These are phyloP conservation scores for Helotiales sp. DNA, from an alignment of 2,329 filamentous ascomycete genomes.

Conservation along the genomic window DNA sequence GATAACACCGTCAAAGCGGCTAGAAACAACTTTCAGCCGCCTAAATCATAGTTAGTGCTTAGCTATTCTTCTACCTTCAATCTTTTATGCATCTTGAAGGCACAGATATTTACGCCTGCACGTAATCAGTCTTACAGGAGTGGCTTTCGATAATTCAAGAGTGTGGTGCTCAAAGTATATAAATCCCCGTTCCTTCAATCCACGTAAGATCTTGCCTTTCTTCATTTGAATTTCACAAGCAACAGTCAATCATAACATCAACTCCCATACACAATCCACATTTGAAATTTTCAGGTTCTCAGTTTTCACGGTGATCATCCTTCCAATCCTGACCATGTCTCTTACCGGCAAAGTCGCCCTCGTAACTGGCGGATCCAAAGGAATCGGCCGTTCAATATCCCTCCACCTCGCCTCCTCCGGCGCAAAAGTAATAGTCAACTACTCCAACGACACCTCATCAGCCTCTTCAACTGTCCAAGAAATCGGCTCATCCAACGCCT, in stretches of 20 bases:
- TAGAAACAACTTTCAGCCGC: neutral
- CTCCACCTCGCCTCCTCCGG: constrained; percentile 61
- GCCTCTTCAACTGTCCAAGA: constrained; percentile 55
- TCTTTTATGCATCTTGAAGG: neutral
- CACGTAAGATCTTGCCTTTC: neutral
- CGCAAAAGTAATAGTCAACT: constrained; percentile 64
- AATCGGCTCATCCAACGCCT: constrained; percentile 53
- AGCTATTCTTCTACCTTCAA: neutral
- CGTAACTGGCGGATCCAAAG: constrained; percentile 54
- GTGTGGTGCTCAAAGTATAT: neutral
- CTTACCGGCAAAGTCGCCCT: constrained; percentile 40
- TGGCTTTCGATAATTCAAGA: neutral
- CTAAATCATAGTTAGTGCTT: neutral
- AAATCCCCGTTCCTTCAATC: neutral
- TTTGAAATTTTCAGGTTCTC: neutral
- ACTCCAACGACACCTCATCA: constrained; percentile 51
- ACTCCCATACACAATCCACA: neutral
- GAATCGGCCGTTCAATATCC: constrained; percentile 64
- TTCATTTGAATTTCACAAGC: neutral
- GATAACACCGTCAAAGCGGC: neutral
- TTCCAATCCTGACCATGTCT: constrained; percentile 11
- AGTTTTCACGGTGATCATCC: neutral
- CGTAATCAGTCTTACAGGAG: neutral
- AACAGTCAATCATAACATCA: neutral
- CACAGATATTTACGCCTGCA: neutral